Percentiles rank a stretch among this genome's conserved stretches.
These are phyloP conservation scores for Linnemannia schmuckeri DNA, from an alignment of 192 early-diverging fungal genomes.

Conservation along the genomic window DNA sequence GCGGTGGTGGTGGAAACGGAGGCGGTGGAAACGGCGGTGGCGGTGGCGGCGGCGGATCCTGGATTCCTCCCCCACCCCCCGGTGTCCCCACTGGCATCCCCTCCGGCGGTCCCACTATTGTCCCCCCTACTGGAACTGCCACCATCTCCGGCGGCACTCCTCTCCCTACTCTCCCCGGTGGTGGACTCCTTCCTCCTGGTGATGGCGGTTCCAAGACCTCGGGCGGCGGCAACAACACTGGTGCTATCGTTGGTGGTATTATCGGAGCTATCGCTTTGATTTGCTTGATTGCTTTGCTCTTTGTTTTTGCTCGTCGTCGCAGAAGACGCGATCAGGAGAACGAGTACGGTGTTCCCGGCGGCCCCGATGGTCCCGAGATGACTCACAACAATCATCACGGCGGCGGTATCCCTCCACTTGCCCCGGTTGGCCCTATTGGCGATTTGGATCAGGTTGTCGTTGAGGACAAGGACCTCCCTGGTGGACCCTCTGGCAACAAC, in stretches of 20 bases:
- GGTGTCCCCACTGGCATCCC: slow-evolving; percentile 35
- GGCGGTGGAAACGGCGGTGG: neutral
- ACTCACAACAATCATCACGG: neutral
- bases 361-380: slow-evolving; percentile 2
- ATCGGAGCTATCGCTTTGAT: slow-evolving; percentile 33
- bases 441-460: slow-evolving; percentile 22
- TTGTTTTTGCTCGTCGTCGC: slow-evolving; percentile 40
- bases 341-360: neutral
- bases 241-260: slow-evolving; percentile 35
- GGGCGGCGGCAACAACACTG: slow-evolving; percentile 6
- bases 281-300: slow-evolving; percentile 42
- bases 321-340: slow-evolving; percentile 30
- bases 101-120: slow-evolving; percentile 36
- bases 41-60: slow-evolving; percentile 16
- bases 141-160: neutral
- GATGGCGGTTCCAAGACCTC: slow-evolving; percentile 39
- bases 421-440: slow-evolving; percentile 27
- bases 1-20: slow-evolving; percentile 1
- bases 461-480: slow-evolving; percentile 24
- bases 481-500: slow-evolving; percentile 10
- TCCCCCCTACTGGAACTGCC: slow-evolving; percentile 6
- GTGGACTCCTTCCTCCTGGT: slow-evolving; percentile 10
- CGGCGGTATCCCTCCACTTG: slow-evolving; percentile 25
- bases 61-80: slow-evolving; percentile 26
- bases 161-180: slow-evolving; percentile 7